phyloP scores from a whole-genome alignment of 305 asterid species.

The Fraxinus baroniana region DNA sequence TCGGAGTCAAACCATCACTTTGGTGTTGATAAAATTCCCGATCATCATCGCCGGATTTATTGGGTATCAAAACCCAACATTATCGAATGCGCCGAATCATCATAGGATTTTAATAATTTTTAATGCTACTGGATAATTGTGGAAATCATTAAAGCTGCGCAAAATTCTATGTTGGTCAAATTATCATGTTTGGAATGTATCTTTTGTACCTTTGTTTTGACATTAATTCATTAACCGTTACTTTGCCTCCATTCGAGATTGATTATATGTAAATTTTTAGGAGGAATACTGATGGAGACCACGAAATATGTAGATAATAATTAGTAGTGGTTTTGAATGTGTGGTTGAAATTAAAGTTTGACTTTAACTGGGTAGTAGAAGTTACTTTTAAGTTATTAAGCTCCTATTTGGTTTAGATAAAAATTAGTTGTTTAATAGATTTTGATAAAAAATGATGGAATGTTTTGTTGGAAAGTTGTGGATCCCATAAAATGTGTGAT shows the following conservation, averaged over 20 bases:
- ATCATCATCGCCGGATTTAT: no score
- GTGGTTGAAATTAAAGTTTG: background rate
- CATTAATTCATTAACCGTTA: background rate
- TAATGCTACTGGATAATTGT: background rate
- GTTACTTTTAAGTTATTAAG: background rate
- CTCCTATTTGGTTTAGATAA: background rate
- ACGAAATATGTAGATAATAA: background rate
- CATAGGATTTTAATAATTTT: background rate
- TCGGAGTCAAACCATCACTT: no score
- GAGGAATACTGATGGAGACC: background rate
- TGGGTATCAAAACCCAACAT: no score
- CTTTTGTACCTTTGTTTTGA: background rate
- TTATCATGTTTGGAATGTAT: background rate
- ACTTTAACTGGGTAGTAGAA: no score
- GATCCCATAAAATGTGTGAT: background rate
- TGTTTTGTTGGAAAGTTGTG: background rate
- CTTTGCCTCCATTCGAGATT: background rate
- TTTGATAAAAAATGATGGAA: no score
- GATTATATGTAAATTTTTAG: background rate
- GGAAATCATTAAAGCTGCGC: background rate
- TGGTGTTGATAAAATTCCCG: no score
- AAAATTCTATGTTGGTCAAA: background rate
- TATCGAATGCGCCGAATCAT: background rate
- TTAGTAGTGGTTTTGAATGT: background rate
- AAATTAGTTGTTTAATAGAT: no score